phyloP scores from a whole-genome alignment of 2,329 filamentous ascomycete genomes.

The Diaporthe humulicola region DNA sequence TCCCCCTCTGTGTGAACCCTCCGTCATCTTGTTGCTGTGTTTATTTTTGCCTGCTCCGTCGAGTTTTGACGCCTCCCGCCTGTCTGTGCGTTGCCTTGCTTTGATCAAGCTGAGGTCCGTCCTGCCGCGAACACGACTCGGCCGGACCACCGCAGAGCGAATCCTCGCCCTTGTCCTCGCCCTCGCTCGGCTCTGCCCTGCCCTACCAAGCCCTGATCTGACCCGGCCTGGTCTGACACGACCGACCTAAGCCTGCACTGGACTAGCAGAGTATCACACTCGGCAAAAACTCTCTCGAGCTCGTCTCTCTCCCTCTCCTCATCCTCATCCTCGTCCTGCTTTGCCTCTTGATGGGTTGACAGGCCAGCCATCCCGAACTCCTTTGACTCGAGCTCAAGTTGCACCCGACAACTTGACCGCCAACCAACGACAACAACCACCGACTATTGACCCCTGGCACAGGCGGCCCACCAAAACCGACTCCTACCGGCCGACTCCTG shows the following conservation, averaged over 20 bases:
- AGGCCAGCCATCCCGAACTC: not conserved
- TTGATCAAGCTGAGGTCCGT: slow-evolving; percentile 23
- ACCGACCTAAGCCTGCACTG: slow-evolving; percentile 24
- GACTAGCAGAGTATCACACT: slow-evolving; percentile 19
- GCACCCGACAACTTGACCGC: not conserved
- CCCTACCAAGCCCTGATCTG: not conserved
- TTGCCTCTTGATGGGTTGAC: slow-evolving; percentile 22
- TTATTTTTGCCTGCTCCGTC: not conserved
- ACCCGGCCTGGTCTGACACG: slow-evolving; percentile 3
- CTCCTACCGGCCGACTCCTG: slow-evolving; percentile 8
- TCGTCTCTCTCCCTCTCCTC: slow-evolving; percentile 1
- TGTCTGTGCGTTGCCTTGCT: slow-evolving; percentile 23
- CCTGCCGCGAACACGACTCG: slow-evolving; percentile 23
- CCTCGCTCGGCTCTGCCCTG: not conserved
- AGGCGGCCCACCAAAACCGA: slow-evolving; percentile 7
- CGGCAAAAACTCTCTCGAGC: slow-evolving; percentile 21
- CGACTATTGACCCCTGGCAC: not conserved
- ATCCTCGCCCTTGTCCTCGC: slow-evolving; percentile 2
- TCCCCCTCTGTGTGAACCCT: not conserved
- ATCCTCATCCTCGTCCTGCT: not conserved
- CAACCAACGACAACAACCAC: not conserved
- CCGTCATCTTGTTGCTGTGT: not conserved
- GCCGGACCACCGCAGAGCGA: slow-evolving; percentile 14
- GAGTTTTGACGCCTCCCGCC: slow-evolving; percentile 26
- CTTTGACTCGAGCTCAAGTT: slow-evolving; percentile 21